phyloP scores from a whole-genome alignment of 306 rosid genomes.

The Dryas octopetala region DNA sequence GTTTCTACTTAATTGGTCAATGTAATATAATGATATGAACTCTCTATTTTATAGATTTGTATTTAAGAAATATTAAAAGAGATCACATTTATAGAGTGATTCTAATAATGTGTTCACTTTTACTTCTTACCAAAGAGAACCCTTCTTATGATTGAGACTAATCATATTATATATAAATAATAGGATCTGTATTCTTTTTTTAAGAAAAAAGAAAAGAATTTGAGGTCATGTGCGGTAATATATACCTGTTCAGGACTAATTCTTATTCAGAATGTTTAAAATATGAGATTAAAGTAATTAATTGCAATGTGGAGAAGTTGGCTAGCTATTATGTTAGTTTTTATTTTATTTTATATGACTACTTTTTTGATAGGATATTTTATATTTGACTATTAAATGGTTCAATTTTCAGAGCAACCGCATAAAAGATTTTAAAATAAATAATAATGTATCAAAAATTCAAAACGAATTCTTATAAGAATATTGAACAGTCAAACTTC shows the following conservation, averaged over 20 bases:
- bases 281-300: neutral
- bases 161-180: too few relatives aligned
- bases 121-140: too few relatives aligned
- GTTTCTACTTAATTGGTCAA: too few relatives aligned
- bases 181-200: neutral
- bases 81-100: too few relatives aligned
- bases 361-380: neutral
- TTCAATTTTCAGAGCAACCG: neutral
- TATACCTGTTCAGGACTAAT: too few relatives aligned
- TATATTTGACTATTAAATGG: neutral
- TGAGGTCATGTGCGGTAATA: neutral
- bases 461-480: neutral
- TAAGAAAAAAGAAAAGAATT: neutral
- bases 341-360: neutral
- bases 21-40: too few relatives aligned
- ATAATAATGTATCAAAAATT: neutral
- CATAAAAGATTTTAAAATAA: neutral
- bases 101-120: too few relatives aligned
- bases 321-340: neutral
- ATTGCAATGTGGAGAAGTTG: conserved; percentile 15
- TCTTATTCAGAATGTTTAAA: neutral
- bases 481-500: neutral
- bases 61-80: too few relatives aligned
- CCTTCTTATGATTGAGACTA: too few relatives aligned
- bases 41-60: too few relatives aligned